A percentile compares a stretch with the other conserved stretches of the same genome.
Evolutionary conservation across 2,329 filamentous ascomycete genomes (phyloP).

Genomic region (Pseudogymnoascus sp.): DNA sequence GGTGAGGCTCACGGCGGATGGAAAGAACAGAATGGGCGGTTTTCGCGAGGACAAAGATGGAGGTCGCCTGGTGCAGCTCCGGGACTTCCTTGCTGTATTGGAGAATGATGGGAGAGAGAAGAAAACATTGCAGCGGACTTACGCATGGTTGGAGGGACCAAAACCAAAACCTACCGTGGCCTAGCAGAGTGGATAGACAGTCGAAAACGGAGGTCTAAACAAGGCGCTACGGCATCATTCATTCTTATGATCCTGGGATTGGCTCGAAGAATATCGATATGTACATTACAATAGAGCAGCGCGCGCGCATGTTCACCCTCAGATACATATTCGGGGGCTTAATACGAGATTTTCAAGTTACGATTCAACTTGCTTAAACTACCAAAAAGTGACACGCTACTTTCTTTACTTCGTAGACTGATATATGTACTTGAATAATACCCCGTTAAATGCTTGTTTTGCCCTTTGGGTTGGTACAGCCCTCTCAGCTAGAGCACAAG

Average conservation of each 20-base stretch:
- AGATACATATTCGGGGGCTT: background rate
- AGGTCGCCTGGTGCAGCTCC: conserved; percentile 72
- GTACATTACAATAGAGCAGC: background rate
- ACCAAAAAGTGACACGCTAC: background rate
- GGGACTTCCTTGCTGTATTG: conserved; percentile 73
- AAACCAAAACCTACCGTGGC: conserved; percentile 20
- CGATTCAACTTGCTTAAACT: background rate
- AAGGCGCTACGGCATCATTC: background rate
- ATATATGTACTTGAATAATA: background rate
- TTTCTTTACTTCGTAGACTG: background rate
- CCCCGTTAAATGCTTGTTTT: background rate
- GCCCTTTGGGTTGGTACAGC: background rate
- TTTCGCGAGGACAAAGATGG: conserved; percentile 74
- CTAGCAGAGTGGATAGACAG: background rate
- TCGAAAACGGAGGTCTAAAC: background rate
- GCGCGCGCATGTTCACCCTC: background rate
- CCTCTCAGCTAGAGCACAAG: background rate
- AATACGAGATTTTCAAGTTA: background rate
- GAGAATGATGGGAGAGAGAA: conserved; percentile 69
- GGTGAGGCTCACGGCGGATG: conserved; percentile 47
- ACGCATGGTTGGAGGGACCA: conserved; percentile 23
- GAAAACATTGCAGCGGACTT: conserved; percentile 49
- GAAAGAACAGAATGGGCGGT: conserved; percentile 60
- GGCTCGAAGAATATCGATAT: background rate
- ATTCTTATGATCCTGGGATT: background rate